A percentile compares a stretch with the other conserved stretches of the same genome.
Evolutionary conservation across 768 basidiomycete genomes (phyloP).

Genomic region (Phallus indusiatus): DNA sequence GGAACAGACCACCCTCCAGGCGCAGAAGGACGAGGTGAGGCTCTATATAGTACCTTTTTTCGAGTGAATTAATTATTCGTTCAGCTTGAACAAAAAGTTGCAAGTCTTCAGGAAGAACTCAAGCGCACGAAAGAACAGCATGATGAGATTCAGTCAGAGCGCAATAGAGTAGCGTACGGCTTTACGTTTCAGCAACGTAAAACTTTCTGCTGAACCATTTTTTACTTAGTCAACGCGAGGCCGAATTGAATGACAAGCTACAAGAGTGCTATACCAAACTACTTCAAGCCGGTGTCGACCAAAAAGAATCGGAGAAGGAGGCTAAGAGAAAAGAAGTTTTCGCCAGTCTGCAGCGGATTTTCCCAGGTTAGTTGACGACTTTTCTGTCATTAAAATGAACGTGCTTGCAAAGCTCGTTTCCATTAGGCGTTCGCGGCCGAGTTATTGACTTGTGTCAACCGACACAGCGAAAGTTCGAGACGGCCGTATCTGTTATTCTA

Average conservation of each 20-base stretch:
- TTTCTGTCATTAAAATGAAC: not conserved
- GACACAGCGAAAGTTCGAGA: constrained; percentile 83
- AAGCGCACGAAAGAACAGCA: constrained; percentile 61
- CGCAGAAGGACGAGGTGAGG: constrained; percentile 51
- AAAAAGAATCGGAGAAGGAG: constrained; percentile 79
- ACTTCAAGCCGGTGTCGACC: constrained; percentile 84
- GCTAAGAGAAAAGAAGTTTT: constrained; percentile 78
- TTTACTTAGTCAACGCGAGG: constrained; percentile 66
- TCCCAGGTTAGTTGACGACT: constrained; percentile 52
- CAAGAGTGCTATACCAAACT: constrained; percentile 74
- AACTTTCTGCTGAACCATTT: not conserved
- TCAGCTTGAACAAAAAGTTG: constrained; percentile 55
- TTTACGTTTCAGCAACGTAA: not conserved
- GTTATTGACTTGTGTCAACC: constrained; percentile 94
- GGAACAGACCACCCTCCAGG: constrained; percentile 39
- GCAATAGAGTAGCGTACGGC: constrained; percentile 64
- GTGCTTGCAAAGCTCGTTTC: not conserved
- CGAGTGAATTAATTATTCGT: not conserved
- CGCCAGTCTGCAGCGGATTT: constrained; percentile 73
- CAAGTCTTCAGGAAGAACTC: constrained; percentile 50
- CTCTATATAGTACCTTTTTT: not conserved
- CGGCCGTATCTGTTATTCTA: constrained; percentile 82
- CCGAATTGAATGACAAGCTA: constrained; percentile 88
- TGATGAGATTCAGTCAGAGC: constrained; percentile 79
- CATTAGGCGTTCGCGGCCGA: constrained; percentile 81